These are phyloP conservation scores for Solanum medicagineum DNA, from an alignment of 257 asterid genomes.

Conservation along the genomic window DNA sequence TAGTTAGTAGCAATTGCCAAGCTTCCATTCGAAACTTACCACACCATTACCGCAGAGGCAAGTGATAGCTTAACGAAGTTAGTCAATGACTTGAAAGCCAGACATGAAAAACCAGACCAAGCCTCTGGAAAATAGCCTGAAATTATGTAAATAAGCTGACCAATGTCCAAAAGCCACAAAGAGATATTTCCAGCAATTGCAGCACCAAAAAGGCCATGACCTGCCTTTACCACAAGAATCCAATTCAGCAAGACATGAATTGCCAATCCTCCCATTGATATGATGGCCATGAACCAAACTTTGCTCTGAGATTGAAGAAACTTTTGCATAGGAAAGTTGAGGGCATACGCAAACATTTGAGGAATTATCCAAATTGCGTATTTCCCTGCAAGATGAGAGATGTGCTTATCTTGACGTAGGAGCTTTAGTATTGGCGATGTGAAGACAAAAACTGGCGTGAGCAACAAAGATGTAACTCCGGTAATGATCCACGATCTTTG, in stretches of 20 bases:
- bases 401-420: slow-evolving; percentile 37
- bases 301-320: slow-evolving; percentile 59
- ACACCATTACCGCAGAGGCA: slow-evolving; percentile 51
- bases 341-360: slow-evolving; percentile 51
- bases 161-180: slow-evolving; percentile 53
- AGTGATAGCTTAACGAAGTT: slow-evolving; percentile 33
- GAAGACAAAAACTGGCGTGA: slow-evolving; percentile 32
- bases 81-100: slow-evolving; percentile 35
- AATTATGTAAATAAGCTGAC: slow-evolving; percentile 29
- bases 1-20: background rate
- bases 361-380: slow-evolving; percentile 54
- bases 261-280: slow-evolving; percentile 21
- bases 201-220: slow-evolving; percentile 45
- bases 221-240: slow-evolving; percentile 35
- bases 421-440: slow-evolving; percentile 19
- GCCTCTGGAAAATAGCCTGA: slow-evolving; percentile 35
- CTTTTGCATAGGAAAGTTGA: slow-evolving; percentile 46
- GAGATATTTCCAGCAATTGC: slow-evolving; percentile 37
- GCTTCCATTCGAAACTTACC: slow-evolving; percentile 17
- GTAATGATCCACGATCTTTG: slow-evolving; percentile 57
- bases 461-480: slow-evolving; percentile 15
- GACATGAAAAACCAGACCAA: slow-evolving; percentile 43
- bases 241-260: slow-evolving; percentile 35
- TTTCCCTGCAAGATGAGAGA: slow-evolving; percentile 40
- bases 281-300: slow-evolving; percentile 48